Conservation (phyloP, 2,329 filamentous ascomycete genomes). For the Xylariaceae sp. region DNA sequence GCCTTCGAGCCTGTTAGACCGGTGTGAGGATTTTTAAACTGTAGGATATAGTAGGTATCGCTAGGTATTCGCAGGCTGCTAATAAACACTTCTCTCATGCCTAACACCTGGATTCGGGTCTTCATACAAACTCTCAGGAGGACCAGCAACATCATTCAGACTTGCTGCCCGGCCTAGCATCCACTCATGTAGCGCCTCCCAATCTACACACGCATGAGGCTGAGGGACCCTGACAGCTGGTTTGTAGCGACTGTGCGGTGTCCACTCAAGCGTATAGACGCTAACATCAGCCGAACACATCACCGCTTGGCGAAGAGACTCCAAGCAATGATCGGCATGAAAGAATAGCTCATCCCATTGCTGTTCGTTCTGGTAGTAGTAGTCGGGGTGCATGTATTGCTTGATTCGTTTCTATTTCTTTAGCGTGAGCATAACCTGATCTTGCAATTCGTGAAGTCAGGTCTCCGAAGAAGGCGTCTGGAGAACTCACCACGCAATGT, state of each 20-base stretch:
- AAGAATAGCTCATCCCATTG: conserved; percentile 4
- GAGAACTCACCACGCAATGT: conserved; percentile 8
- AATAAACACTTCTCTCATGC: too few species aligned
- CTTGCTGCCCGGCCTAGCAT: conserved; percentile 5
- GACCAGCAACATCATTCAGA: neutral
- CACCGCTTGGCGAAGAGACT: conserved; percentile 9
- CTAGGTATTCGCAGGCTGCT: too few species aligned
- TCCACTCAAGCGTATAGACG: conserved; percentile 15
- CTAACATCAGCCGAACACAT: conserved; percentile 3
- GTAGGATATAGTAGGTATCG: too few species aligned
- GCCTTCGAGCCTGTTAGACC: too few species aligned
- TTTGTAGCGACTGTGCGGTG: conserved; percentile 4
- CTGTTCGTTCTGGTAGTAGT: conserved; percentile 6
- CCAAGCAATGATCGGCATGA: conserved; percentile 12
- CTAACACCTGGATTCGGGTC: too few species aligned
- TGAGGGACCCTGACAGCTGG: conserved; percentile 10
- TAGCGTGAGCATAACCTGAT: too few species aligned
- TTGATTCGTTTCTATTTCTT: conserved; percentile 14
- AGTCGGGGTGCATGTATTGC: conserved; percentile 10
- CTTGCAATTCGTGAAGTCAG: too few species aligned
- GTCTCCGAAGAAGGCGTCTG: too few species aligned
- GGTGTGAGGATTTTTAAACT: too few species aligned
- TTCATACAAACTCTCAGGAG: neutral
- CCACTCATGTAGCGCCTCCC: conserved; percentile 12
- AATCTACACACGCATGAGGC: conserved; percentile 9